phyloP scores from a whole-genome alignment of 2,329 filamentous ascomycete genomes.

The Purpureocillium takamizusanense region DNA sequence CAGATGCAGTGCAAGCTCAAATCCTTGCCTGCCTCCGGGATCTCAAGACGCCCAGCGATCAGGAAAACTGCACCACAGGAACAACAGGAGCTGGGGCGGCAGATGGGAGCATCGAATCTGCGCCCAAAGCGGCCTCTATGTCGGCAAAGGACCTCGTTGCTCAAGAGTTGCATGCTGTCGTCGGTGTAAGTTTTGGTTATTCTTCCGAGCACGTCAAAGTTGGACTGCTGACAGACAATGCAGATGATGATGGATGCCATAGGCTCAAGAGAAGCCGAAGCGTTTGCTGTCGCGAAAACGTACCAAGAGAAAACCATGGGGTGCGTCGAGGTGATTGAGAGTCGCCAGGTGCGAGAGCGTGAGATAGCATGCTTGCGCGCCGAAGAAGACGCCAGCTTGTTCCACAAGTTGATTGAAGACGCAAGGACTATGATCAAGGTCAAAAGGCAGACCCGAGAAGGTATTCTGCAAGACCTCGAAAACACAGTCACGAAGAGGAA shows the following conservation, averaged over 20 bases:
- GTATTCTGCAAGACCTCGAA: too few relatives aligned
- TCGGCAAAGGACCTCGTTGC: neutral
- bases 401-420: too few relatives aligned
- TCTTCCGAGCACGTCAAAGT: too few relatives aligned
- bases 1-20: neutral
- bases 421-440: too few relatives aligned
- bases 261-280: slow-evolving; percentile 10
- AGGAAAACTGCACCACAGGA: too few relatives aligned
- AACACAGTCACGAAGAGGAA: too few relatives aligned
- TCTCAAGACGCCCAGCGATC: neutral
- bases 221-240: neutral
- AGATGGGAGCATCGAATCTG: neutral
- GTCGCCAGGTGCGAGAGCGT: slow-evolving; percentile 12
- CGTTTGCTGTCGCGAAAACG: slow-evolving; percentile 9
- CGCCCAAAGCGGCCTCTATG: neutral
- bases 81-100: too few relatives aligned
- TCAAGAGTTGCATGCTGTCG: slow-evolving; percentile 10
- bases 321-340: slow-evolving; percentile 13
- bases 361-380: neutral
- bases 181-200: slow-evolving; percentile 13
- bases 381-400: neutral
- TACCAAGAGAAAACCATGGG: slow-evolving; percentile 12
- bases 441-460: too few relatives aligned
- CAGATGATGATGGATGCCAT: slow-evolving; percentile 15
- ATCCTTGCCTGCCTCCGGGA: slow-evolving; percentile 3